These are phyloP conservation scores for Leccinum subrobustum DNA, from an alignment of 1,284 basidiomycete genomes.

Conservation along the genomic window DNA sequence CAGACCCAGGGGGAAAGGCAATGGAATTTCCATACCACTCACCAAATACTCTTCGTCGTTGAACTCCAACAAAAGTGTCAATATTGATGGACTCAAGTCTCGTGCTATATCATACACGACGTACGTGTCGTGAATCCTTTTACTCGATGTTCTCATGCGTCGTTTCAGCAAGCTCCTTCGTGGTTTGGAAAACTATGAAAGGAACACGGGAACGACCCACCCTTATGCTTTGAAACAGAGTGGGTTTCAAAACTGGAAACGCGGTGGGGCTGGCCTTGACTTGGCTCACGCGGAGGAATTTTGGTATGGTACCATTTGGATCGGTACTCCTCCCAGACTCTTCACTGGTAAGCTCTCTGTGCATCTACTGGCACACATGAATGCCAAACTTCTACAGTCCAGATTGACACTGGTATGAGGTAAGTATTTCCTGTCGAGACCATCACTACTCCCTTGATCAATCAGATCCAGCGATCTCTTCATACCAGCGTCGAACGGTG, in stretches of 20 bases:
- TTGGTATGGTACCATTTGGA: neutral
- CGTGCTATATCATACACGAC: neutral
- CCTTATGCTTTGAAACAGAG: neutral
- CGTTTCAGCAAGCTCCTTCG: neutral
- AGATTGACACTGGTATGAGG: neutral
- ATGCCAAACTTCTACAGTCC: neutral
- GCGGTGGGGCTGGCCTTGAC: neutral
- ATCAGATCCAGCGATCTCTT: neutral
- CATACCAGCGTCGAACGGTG: neutral
- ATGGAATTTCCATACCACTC: neutral
- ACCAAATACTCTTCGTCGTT: neutral
- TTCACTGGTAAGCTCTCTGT: neutral
- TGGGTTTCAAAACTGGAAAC: neutral
- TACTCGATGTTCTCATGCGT: neutral
- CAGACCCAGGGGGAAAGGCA: neutral
- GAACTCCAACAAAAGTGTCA: accelerated
- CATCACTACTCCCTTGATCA: neutral
- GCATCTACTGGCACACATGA: neutral
- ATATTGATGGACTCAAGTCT: neutral
- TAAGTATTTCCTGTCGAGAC: neutral
- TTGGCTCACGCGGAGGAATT: neutral
- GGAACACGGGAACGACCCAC: neutral
- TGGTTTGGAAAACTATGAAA: neutral
- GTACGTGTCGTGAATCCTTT: neutral
- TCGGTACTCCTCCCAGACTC: neutral